Evolutionary conservation across 495 filamentous ascomycete species (phyloP).

Genomic region (Talaromyces thailandensis): DNA sequence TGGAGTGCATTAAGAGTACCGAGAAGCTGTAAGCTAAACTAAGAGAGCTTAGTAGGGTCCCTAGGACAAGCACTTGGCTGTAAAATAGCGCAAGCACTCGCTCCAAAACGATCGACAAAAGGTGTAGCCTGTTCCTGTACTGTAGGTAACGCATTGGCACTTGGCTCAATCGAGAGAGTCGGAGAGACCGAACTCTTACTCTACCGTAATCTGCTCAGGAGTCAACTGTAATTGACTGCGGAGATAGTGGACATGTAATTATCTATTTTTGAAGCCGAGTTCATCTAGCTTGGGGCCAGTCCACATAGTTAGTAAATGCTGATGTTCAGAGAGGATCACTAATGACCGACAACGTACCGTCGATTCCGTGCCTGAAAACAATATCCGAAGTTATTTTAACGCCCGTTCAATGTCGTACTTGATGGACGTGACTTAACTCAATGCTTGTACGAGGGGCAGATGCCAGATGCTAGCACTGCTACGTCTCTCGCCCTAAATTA

Average conservation of each 20-base stretch:
- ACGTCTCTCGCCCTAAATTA: neutral
- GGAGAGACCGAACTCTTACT: neutral
- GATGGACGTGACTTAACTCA: neutral
- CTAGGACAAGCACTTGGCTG: neutral
- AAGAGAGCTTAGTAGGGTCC: neutral
- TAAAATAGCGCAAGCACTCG: neutral
- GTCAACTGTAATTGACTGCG: neutral
- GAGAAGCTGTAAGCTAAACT: neutral
- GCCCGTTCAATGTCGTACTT: neutral
- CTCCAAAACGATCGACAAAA: neutral
- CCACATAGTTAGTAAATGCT: neutral
- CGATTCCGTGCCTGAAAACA: neutral
- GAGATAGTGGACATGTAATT: neutral
- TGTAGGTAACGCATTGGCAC: neutral
- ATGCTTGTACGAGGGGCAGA: neutral
- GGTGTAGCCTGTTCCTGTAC: neutral
- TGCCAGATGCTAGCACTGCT: conserved; percentile 1
- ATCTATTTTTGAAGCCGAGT: neutral
- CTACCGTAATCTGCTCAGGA: neutral
- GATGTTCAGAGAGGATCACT: neutral
- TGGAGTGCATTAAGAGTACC: neutral
- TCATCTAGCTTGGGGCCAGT: neutral
- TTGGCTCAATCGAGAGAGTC: neutral
- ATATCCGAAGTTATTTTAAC: neutral
- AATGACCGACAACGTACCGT: neutral